Base-by-base conservation (phyloP, 2,329 filamentous ascomycete species). In the Colletotrichum horii region DNA sequence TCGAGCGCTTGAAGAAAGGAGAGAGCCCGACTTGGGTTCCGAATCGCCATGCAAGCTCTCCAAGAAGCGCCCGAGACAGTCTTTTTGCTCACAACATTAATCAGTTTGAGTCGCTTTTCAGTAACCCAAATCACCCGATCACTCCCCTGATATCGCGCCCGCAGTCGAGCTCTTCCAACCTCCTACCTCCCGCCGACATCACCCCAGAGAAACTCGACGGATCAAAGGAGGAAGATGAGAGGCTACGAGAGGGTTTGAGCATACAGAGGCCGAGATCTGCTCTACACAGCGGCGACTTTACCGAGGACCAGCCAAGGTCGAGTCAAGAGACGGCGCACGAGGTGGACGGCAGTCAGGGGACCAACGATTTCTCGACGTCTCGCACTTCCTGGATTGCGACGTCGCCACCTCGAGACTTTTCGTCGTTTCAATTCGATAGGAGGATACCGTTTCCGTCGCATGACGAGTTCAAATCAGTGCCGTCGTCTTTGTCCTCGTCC, bases 191-290 rank as follows among this genome's bases (percentile, higher is more conserved):
- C 4, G 85, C 85, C 11, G 85, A 86, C 61, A 88, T 90, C 75
- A 88, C 87, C 3, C 88, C 88, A 5, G 88, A 88, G 76, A 89
- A 85, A 78, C 74, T 78, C 65, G 76, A 79, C 24, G 38, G 61
- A 14, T 19, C 61, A 30, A 69, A 24, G 32, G 74, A 79, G 9
- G 84, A 86, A 61, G 85, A 88, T 55, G 83, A 85, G 74, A 86
- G 87, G 76, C 79, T 90, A 61, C 86, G 87, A 75, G 88, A 91
- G 74, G 90, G 92, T 7, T 81, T 91, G 77, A 90, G 92, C 77
- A 96, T 98, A 77, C 93, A 96, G 83, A 91, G 96, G 68, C 96
- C 96, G 62, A 89, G 94, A 70, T 98, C 96, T 36, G 93, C 93
- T 61, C 85, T 94, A 14, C 93, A 94, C 78, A 92, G 90, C 76